These are phyloP conservation scores for Lojkania enalia DNA, from an alignment of 2,329 filamentous ascomycete species.

Conservation along the genomic window DNA sequence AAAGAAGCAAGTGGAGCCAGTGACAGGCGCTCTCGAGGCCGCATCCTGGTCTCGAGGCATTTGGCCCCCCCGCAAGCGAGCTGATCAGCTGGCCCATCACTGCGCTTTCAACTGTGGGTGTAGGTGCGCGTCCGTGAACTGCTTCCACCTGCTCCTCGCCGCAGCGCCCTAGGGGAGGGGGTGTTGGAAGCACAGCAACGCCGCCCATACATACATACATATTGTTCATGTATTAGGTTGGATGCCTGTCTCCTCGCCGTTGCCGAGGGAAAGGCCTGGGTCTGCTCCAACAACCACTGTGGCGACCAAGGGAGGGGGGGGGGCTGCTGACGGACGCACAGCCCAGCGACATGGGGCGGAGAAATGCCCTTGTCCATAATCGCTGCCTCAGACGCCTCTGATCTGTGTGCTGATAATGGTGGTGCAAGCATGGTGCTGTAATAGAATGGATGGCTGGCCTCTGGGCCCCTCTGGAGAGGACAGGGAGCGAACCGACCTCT, in stretches of 20 bases:
- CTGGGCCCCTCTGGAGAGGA: no score
- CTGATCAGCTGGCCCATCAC: constrained; percentile 1
- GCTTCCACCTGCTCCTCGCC: no score
- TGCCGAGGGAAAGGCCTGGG: neutral
- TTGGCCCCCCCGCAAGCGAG: neutral
- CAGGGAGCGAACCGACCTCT: no score
- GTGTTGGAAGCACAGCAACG: neutral
- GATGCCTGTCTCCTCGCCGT: neutral
- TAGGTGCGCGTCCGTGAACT: neutral
- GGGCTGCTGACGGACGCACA: constrained; percentile 1
- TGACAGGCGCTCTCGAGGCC: neutral
- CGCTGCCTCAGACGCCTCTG: constrained; percentile 4
- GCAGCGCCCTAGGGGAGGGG: neutral
- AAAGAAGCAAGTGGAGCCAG: neutral
- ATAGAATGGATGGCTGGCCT: no score
- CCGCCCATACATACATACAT: neutral
- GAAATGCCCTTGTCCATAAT: constrained; percentile 9
- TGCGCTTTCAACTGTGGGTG: neutral
- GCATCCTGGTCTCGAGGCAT: neutral
- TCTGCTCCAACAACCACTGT: neutral
- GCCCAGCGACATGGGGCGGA: constrained; percentile 12
- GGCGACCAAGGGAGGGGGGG: neutral
- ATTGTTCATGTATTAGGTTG: neutral
- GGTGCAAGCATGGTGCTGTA: no score
- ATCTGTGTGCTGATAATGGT: constrained; percentile 1